Evolutionary conservation across 257 asterid genomes (phyloP).

Genomic region (Nicotiana paniculata): DNA sequence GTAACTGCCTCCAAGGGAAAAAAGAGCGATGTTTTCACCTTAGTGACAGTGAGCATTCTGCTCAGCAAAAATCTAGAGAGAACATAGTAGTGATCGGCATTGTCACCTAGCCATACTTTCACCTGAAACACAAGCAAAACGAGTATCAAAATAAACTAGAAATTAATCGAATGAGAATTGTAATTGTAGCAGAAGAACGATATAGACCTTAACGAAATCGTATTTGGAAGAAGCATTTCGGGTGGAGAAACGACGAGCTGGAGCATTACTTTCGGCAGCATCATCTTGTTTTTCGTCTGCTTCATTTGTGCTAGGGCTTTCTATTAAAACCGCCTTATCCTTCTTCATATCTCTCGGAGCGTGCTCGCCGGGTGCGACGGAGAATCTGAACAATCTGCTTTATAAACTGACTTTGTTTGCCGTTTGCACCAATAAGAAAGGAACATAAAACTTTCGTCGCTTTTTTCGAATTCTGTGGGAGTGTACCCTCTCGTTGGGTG

Average conservation of each 20-base stretch:
- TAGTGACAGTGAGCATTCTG: conserved; percentile 96
- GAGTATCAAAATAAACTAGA: not conserved
- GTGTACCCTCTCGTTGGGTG: not conserved
- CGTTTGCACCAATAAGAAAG: not conserved
- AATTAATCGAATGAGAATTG: not conserved
- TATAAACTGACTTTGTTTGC: not conserved
- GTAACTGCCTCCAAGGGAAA: not conserved
- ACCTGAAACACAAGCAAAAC: conserved; percentile 37
- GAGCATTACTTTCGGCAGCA: conserved; percentile 21
- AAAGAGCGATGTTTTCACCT: conserved; percentile 32
- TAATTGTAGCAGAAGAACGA: not conserved
- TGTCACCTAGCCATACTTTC: conserved; percentile 97
- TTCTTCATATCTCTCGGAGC: conserved; percentile 16
- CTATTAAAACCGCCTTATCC: conserved; percentile 43
- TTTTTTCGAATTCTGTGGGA: not conserved
- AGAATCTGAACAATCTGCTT: not conserved
- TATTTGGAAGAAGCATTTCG: conserved; percentile 92
- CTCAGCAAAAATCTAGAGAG: conserved; percentile 94
- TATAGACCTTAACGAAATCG: conserved; percentile 86
- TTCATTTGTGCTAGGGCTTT: conserved; percentile 26
- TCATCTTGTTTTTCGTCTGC: conserved; percentile 20
- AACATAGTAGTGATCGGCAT: conserved; percentile 98
- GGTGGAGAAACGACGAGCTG: conserved; percentile 53
- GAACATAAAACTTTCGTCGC: not conserved
- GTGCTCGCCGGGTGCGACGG: not conserved